Conservation (phyloP, 2,329 filamentous ascomycete species). For the Fusarium decemcellulare region DNA sequence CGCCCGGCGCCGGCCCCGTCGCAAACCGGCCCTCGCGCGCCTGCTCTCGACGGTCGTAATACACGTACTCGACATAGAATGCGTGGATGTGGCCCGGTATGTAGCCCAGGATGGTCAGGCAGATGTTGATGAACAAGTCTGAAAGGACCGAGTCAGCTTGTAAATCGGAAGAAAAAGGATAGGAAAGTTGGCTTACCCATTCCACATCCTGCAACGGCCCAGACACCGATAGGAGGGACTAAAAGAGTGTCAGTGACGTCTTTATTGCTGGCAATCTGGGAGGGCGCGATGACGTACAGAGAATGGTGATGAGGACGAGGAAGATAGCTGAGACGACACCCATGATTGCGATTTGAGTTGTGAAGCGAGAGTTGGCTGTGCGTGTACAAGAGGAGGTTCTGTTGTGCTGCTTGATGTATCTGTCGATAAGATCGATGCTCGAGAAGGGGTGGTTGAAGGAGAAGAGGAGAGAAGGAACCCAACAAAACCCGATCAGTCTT, state of each 20-base stretch:
- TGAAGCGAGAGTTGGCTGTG: background rate
- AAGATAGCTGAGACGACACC: slow-evolving; percentile 63
- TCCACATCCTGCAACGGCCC: slow-evolving; percentile 75
- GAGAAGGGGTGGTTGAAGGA: background rate
- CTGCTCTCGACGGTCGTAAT: slow-evolving; percentile 81
- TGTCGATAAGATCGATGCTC: background rate
- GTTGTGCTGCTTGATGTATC: background rate
- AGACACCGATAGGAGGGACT: slow-evolving; percentile 79
- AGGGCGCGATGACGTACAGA: slow-evolving; percentile 58
- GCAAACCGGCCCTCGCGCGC: slow-evolving; percentile 69
- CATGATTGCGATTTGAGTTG: slow-evolving; percentile 57
- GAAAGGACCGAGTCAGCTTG: slow-evolving; percentile 10
- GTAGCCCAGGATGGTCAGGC: slow-evolving; percentile 77
- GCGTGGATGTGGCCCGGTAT: slow-evolving; percentile 85
- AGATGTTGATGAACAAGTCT: slow-evolving; percentile 77
- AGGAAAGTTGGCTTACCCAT: slow-evolving; percentile 55
- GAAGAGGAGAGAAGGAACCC: background rate
- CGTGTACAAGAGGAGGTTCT: background rate
- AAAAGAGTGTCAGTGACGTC: slow-evolving; percentile 38
- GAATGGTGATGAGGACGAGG: slow-evolving; percentile 66
- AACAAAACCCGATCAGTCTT: slow-evolving; percentile 2
- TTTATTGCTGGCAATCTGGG: background rate
- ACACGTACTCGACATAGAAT: slow-evolving; percentile 87
- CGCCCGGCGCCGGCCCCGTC: slow-evolving; percentile 72
- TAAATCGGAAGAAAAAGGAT: background rate